Evolutionary conservation across 176 grass and related monocot species (phyloP).

Genomic region (Saccharum officinarum): DNA sequence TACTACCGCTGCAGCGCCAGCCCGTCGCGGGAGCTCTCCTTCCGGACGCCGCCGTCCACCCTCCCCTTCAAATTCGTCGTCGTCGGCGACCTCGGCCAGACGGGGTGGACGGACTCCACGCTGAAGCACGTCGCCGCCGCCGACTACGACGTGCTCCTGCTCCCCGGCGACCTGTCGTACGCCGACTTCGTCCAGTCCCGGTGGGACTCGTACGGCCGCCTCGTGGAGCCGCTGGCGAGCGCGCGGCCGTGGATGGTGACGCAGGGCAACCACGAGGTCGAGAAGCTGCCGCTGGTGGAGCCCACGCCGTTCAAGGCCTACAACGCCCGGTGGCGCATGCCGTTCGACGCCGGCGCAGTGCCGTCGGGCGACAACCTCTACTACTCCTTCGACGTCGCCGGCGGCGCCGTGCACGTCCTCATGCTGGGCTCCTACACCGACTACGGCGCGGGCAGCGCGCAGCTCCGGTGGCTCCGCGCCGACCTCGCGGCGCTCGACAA

Average conservation of each 20-base stretch:
- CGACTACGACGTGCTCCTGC: constrained; percentile 59
- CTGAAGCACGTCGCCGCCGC: constrained; percentile 52
- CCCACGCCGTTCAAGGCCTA: constrained; percentile 50
- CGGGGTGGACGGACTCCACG: constrained; percentile 56
- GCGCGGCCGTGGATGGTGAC: constrained; percentile 82
- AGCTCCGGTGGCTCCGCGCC: constrained; percentile 43
- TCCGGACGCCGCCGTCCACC: constrained; percentile 61
- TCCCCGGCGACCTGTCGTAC: constrained; percentile 78
- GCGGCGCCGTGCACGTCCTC: constrained; percentile 54
- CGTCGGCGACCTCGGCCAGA: constrained; percentile 63
- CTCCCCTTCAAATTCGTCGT: constrained; percentile 69
- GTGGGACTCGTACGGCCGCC: constrained; percentile 74
- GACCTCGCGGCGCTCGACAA: constrained; percentile 50
- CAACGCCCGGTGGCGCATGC: constrained; percentile 79
- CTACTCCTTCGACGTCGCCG: constrained; percentile 75
- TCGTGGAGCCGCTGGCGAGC: constrained; percentile 79
- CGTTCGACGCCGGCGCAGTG: constrained; percentile 22
- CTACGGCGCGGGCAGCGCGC: constrained; percentile 32
- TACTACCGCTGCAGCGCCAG: constrained; percentile 70
- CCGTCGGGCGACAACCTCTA: constrained; percentile 44
- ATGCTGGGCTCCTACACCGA: constrained; percentile 80
- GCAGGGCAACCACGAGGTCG: constrained; percentile 73
- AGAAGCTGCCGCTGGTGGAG: constrained; percentile 38
- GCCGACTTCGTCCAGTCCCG: constrained; percentile 39
- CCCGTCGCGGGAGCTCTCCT: constrained; percentile 50